These are phyloP conservation scores for Beauveria sp. DNA, from an alignment of 2,329 filamentous ascomycete species.

Conservation along the genomic window DNA sequence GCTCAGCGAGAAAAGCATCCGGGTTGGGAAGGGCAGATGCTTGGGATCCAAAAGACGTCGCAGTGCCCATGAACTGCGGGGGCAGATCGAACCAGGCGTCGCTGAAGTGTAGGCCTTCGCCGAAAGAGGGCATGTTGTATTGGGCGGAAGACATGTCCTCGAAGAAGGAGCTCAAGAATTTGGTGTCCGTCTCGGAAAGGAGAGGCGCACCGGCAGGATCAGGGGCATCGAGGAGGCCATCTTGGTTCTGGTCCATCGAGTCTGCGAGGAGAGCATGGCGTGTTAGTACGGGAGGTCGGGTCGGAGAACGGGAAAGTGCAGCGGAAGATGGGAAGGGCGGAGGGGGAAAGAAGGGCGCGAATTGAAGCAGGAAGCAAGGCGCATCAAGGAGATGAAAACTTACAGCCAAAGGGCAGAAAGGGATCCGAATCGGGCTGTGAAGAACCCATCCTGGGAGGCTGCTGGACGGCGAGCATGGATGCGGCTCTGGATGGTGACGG, in stretches of 20 bases:
- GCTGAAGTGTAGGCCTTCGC: slow-evolving; percentile 42
- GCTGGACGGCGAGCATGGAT: slow-evolving; percentile 50
- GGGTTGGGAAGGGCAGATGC: slow-evolving; percentile 15
- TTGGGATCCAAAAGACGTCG: slow-evolving; percentile 54
- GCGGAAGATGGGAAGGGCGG: not conserved
- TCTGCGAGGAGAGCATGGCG: slow-evolving; percentile 25
- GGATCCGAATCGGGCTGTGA: slow-evolving; percentile 44
- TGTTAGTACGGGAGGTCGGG: slow-evolving; percentile 9
- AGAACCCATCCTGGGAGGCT: slow-evolving; percentile 50
- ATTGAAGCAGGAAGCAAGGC: not conserved
- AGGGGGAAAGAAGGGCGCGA: not conserved
- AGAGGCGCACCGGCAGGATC: slow-evolving; percentile 59
- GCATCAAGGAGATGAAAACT: slow-evolving; percentile 24
- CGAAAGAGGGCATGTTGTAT: slow-evolving; percentile 41
- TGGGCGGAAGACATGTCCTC: slow-evolving; percentile 44
- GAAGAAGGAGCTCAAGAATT: slow-evolving; percentile 51
- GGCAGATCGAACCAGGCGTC: slow-evolving; percentile 52
- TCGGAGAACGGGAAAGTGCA: not conserved
- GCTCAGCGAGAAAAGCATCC: slow-evolving; percentile 16
- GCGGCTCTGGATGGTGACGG: slow-evolving; percentile 21
- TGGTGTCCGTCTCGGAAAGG: slow-evolving; percentile 54
- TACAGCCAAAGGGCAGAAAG: slow-evolving; percentile 61
- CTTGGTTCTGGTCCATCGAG: slow-evolving; percentile 35
- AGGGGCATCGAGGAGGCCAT: slow-evolving; percentile 46
- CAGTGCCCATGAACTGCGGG: slow-evolving; percentile 57